phyloP scores from a whole-genome alignment of 768 basidiomycete species.

The Amanita pallidorosea region DNA sequence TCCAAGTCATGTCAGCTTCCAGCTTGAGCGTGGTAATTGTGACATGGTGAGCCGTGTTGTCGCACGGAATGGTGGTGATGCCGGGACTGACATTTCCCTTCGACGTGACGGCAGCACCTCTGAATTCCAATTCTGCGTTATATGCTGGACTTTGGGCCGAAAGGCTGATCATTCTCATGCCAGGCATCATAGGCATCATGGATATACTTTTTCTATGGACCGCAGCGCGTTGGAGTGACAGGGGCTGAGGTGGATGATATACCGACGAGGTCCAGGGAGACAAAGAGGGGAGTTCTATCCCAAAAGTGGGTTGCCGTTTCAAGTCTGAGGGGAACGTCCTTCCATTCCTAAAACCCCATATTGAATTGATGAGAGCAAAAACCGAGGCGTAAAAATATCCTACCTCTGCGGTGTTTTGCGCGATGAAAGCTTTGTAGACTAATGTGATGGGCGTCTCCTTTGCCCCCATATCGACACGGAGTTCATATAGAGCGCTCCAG shows the following conservation, averaged over 20 bases:
- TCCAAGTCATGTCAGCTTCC: slow-evolving; percentile 24
- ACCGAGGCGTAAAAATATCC: neutral
- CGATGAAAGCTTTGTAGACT: slow-evolving; percentile 28
- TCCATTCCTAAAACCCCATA: slow-evolving; percentile 20
- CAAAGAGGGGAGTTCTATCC: slow-evolving; percentile 21
- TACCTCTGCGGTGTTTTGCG: slow-evolving; percentile 30
- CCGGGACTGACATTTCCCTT: slow-evolving; percentile 22
- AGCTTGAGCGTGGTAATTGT: slow-evolving; percentile 21
- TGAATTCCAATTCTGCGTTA: neutral
- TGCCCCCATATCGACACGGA: slow-evolving; percentile 25
- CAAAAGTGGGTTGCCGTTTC: slow-evolving; percentile 29
- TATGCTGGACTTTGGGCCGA: too few relatives aligned
- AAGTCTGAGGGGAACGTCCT: slow-evolving; percentile 24
- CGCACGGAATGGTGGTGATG: slow-evolving; percentile 20
- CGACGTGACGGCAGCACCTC: slow-evolving; percentile 11
- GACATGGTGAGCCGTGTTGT: slow-evolving; percentile 19
- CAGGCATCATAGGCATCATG: neutral
- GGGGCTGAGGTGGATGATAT: neutral
- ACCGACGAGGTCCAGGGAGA: slow-evolving; percentile 19
- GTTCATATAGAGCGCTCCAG: slow-evolving; percentile 27
- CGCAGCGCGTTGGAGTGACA: too few relatives aligned
- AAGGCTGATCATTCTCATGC: too few relatives aligned
- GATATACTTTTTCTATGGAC: too few relatives aligned
- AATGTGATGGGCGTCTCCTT: slow-evolving; percentile 21
- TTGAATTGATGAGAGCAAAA: neutral